Base-by-base conservation (phyloP, 148 eudicot species). In the Fagopyrum esculentum region DNA sequence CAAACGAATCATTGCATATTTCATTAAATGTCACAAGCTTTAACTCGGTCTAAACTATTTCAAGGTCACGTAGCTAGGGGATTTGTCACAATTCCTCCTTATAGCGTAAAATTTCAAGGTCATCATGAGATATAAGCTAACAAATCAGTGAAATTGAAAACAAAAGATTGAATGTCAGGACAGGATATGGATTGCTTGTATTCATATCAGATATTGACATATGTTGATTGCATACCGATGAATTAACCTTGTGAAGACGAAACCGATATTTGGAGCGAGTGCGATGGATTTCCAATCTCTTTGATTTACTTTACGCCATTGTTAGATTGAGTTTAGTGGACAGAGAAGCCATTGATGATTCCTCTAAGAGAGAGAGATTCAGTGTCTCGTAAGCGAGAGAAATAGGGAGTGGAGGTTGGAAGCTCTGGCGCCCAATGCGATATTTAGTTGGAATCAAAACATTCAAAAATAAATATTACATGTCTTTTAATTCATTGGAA, bases 401-500 rank as follows among this genome's bases (percentile, higher is more conserved):
- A 12, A 15, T 29, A 22, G 3, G 35, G 64, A 59, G 64, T 17
- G 35, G 35, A 59, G 35, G 64, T 63, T 57, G 44, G 69, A 5
- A 30, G 35, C 19, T 59, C 4, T 64, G 70, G 45, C 45, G 70
- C 70, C 70, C 45, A 64, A 35, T 60, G 68, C 68, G 44, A 60
- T 26, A 8, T 61, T 60, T 26, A 4, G 43, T 61, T 63, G 44
- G 52, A 63, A 29, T 61, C 12, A 29, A 11, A 6, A 63, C n/a
- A 10, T 63, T 63, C 16, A 29, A 29, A 29, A 55, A 15, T 55
- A 15, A 8, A 9, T 49, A 49, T 49, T 35, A 35, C 40, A 9
- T 50, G 0, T 50, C 13, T 50, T 11, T 50, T 50, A 50, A 35
- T 50, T 9, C 13, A 9, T 50, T 8, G 54, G 54, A 50, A 50